phyloP scores from a whole-genome alignment of 805 yeast genomes.

The Ogataea zsoltii region DNA sequence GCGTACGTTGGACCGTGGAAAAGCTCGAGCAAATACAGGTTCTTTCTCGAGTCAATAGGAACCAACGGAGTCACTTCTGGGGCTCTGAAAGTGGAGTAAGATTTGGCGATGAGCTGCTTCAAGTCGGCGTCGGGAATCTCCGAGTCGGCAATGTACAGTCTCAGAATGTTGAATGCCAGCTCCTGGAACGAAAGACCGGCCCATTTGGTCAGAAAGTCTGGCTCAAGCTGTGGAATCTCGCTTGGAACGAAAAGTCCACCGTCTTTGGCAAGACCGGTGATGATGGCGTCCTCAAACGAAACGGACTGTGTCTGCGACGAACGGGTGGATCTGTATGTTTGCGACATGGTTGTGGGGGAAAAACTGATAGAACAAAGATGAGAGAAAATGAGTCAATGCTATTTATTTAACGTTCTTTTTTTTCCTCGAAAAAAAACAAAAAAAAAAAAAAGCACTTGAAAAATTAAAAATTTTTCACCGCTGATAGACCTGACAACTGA shows the following conservation, averaged over 20 bases:
- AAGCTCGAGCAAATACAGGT: constrained; percentile 79
- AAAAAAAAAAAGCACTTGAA: background rate
- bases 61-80: constrained; percentile 84
- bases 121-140: constrained; percentile 79
- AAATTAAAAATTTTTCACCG: constrained; percentile 4
- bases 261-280: constrained; percentile 92
- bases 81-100: constrained; percentile 91
- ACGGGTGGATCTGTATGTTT: constrained; percentile 81
- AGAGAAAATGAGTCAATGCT: no score
- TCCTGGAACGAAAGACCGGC: constrained; percentile 74
- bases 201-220: constrained; percentile 67
- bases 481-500: background rate
- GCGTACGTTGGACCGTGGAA: constrained; percentile 99
- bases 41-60: constrained; percentile 50
- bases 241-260: constrained; percentile 96
- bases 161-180: constrained; percentile 82
- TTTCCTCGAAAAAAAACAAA: constrained; percentile 4
- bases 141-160: constrained; percentile 65
- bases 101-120: constrained; percentile 56
- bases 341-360: constrained; percentile 37
- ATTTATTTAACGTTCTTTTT: background rate
- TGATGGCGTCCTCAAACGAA: constrained; percentile 78
- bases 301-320: constrained; percentile 49
- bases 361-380: no score
- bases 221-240: constrained; percentile 62